phyloP scores from a whole-genome alignment of 129 eudicot species.

The Tagetes patula region DNA sequence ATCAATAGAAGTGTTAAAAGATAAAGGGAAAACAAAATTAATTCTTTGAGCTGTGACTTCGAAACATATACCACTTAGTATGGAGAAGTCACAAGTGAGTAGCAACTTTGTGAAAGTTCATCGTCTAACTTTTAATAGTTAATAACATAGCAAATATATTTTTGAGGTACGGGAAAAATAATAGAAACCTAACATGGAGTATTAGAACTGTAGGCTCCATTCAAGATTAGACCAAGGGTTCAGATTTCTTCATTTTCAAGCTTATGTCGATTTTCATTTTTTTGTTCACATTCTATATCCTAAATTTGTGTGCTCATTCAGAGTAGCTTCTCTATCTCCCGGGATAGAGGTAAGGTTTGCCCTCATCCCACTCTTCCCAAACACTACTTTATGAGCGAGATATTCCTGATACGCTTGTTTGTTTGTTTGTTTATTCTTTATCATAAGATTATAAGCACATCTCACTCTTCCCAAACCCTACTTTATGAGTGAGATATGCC shows the following conservation, averaged over 20 bases:
- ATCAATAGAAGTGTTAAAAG: neutral
- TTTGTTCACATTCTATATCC: no score
- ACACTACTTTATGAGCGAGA: no score
- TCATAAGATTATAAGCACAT: no score
- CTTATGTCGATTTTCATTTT: neutral
- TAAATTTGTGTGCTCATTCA: no score
- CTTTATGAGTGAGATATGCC: no score
- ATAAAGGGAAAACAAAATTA: neutral
- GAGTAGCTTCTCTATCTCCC: no score
- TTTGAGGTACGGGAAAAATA: slow-evolving; percentile 2
- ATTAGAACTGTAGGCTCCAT: slow-evolving; percentile 1
- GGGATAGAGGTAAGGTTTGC: no score
- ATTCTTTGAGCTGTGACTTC: neutral
- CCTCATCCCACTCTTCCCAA: no score
- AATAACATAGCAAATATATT: neutral
- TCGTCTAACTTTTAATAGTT: slow-evolving; percentile 8
- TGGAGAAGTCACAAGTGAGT: slow-evolving; percentile 1
- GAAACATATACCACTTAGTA: neutral
- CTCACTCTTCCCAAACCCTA: no score
- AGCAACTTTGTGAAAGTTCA: neutral
- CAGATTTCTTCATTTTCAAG: neutral
- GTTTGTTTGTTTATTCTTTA: no score
- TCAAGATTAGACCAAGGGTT: slow-evolving; percentile 8
- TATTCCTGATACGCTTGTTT: no score
- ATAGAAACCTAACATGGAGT: neutral